Conservation (phyloP, 306 rosid species). For the Fragaria vesca region DNA sequence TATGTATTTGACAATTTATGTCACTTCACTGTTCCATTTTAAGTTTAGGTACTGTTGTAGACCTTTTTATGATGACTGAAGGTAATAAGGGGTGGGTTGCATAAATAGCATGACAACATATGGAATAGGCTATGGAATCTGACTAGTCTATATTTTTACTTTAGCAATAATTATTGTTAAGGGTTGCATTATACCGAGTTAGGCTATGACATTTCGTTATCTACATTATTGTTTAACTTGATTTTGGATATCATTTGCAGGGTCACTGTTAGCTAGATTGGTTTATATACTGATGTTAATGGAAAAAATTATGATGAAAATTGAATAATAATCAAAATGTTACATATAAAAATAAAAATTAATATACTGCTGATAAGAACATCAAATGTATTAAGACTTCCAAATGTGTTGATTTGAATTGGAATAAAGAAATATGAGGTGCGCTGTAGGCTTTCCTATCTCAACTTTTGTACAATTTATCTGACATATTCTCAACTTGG, state of each 20-base stretch:
- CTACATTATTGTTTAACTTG: background rate
- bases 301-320: background rate
- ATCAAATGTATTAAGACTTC: background rate
- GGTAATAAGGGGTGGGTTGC: background rate
- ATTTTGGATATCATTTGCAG: background rate
- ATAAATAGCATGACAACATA: background rate
- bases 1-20: slow-evolving; percentile 31
- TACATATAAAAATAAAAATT: background rate
- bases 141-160: background rate
- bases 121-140: background rate
- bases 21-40: background rate
- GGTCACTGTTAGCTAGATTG: background rate
- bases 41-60: background rate
- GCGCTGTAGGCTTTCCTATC: background rate
- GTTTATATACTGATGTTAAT: background rate
- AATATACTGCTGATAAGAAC: background rate
- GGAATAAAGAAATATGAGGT: slow-evolving; percentile 3
- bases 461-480: background rate
- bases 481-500: background rate
- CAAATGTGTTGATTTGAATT: background rate
- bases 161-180: background rate
- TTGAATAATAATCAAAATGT: background rate
- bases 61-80: background rate
- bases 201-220: background rate
- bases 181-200: background rate